These are phyloP conservation scores for Pseudopithomyces maydicus DNA, from an alignment of 2,329 filamentous ascomycete genomes.

Conservation along the genomic window DNA sequence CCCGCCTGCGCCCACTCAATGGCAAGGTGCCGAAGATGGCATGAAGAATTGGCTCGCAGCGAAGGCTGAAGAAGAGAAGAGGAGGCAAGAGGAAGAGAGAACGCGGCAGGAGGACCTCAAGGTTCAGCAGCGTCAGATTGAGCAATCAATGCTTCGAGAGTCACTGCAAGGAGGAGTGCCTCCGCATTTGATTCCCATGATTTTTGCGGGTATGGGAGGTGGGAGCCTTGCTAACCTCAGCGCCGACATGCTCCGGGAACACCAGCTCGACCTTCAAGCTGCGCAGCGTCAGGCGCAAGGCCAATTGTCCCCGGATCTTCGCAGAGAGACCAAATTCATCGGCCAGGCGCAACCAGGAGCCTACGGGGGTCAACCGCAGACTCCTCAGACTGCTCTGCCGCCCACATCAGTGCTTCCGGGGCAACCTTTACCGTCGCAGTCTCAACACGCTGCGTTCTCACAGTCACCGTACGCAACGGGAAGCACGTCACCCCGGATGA, in stretches of 20 bases:
- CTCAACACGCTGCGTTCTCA: conserved; percentile 48
- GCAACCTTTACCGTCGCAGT: conserved; percentile 44
- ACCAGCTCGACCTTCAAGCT: conserved; percentile 52
- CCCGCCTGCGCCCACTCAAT: conserved; percentile 53
- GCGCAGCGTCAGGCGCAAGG: conserved; percentile 50
- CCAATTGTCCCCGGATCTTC: conserved; percentile 47
- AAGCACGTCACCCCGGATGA: conserved; percentile 39
- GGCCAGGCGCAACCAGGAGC: conserved; percentile 41
- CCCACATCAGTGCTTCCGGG: conserved; percentile 42
- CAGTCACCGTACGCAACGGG: conserved; percentile 36
- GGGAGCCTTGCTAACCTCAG: conserved; percentile 54
- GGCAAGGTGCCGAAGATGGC: conserved; percentile 57
- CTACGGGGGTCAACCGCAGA: conserved; percentile 38
- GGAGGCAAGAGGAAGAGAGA: conserved; percentile 60
- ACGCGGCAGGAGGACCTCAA: conserved; percentile 56
- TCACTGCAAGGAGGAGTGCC: conserved; percentile 58
- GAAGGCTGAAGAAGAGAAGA: conserved; percentile 59
- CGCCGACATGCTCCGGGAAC: conserved; percentile 58
- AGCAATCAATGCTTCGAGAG: conserved; percentile 58
- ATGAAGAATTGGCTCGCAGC: conserved; percentile 58
- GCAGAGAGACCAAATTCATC: conserved; percentile 50
- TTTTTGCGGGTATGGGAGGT: conserved; percentile 59
- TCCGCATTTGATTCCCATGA: conserved; percentile 58
- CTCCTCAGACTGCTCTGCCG: conserved; percentile 37
- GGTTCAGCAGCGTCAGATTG: conserved; percentile 58